Percentiles rank a stretch among this genome's conserved stretches.
These are phyloP conservation scores for Globisporangium carolinianum DNA, from an alignment of 352 stramenopile species.

Conservation along the genomic window DNA sequence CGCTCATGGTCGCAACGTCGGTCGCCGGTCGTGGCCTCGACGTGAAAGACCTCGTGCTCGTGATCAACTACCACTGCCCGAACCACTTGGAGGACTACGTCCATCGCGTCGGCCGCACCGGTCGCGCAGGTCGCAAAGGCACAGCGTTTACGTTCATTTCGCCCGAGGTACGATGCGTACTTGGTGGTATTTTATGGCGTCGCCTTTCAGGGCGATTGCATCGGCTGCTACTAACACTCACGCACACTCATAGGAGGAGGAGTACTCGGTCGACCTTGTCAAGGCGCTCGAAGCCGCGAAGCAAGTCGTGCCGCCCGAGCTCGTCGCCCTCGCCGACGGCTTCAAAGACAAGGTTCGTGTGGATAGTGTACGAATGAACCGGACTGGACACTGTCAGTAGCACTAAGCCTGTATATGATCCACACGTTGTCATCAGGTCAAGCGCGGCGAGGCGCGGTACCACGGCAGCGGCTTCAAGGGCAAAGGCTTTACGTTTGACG, in stretches of 20 bases:
- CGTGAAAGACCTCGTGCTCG: conserved; percentile 96
- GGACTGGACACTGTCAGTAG: too few relatives aligned
- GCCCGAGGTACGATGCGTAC: conserved; percentile 59
- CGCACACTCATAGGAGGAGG: conserved; percentile 83
- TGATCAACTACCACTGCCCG: conserved; percentile 99
- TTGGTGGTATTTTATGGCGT: neutral
- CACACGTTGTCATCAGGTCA: conserved; percentile 43
- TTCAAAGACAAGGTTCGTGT: conserved; percentile 92
- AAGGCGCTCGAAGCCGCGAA: conserved; percentile 92
- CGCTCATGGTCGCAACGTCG: conserved; percentile 92
- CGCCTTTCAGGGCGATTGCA: too few relatives aligned
- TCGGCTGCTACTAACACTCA: neutral
- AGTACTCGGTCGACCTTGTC: conserved; percentile 96
- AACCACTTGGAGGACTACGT: conserved; percentile 99
- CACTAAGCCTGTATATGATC: neutral
- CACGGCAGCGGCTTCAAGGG: conserved; percentile 96
- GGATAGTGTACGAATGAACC: too few relatives aligned
- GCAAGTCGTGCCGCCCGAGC: conserved; percentile 72
- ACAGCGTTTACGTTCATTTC: conserved; percentile 99
- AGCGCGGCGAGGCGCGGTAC: conserved; percentile 93
- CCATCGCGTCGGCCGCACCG: conserved; percentile 96
- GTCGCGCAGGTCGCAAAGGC: conserved; percentile 92
- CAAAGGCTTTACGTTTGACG: conserved; percentile 98
- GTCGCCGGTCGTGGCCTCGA: conserved; percentile 98
- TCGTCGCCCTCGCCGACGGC: conserved; percentile 88